A percentile compares a stretch with the other conserved stretches of the same genome.
Evolutionary conservation across 139 green algal genomes (phyloP).

Genomic region (Zygnema circumcarinatum): DNA sequence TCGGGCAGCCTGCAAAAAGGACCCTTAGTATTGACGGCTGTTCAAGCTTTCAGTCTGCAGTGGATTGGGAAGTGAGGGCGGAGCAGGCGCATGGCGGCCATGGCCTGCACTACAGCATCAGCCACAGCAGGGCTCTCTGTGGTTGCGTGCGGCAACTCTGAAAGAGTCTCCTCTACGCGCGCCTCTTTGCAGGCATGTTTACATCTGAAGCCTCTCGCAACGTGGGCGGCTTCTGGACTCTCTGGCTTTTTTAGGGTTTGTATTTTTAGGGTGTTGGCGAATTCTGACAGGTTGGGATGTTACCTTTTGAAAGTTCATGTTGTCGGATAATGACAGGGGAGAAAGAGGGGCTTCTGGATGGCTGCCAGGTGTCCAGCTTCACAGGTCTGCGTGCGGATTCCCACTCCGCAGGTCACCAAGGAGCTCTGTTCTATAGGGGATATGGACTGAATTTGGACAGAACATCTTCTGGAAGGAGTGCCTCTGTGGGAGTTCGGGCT

Average conservation of each 20-base stretch:
- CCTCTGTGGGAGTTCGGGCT: background rate
- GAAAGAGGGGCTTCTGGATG: too few species aligned
- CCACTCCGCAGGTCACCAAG: background rate
- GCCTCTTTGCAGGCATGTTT: background rate
- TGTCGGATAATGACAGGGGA: too few species aligned
- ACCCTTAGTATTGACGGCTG: too few species aligned
- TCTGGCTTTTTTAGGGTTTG: too few species aligned
- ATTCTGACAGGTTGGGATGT: too few species aligned
- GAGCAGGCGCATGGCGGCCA: constrained; percentile 27
- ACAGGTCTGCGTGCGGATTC: background rate
- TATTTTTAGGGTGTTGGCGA: too few species aligned
- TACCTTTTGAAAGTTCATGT: too few species aligned
- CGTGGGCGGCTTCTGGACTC: too few species aligned
- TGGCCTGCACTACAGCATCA: background rate
- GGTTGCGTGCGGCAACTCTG: background rate
- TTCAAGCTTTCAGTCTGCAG: too few species aligned
- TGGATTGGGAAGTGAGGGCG: too few species aligned
- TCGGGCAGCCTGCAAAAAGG: too few species aligned
- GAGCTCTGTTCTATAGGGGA: too few species aligned
- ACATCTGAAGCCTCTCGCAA: background rate
- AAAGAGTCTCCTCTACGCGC: background rate
- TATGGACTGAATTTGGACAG: background rate
- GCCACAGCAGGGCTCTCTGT: background rate
- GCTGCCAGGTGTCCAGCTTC: background rate
- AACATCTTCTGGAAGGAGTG: background rate